These are phyloP conservation scores for Arthroderma sp. DNA, from an alignment of 2,329 filamentous ascomycete genomes.

Conservation along the genomic window DNA sequence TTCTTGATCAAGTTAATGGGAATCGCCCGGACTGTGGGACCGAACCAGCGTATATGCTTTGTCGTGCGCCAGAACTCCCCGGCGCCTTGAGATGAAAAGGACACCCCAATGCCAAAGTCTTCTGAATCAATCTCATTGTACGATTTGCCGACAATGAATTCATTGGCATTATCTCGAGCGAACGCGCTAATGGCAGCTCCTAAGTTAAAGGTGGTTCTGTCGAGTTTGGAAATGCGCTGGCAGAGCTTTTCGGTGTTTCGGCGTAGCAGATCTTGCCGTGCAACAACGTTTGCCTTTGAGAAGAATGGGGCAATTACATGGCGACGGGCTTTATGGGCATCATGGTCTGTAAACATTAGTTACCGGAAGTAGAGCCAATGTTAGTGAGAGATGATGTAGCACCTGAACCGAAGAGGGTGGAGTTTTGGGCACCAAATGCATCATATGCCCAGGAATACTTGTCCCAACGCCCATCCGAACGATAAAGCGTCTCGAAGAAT, in stretches of 20 bases:
- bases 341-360: conserved; percentile 17
- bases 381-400: too few relatives aligned
- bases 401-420: conserved; percentile 8
- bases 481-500: conserved; percentile 6
- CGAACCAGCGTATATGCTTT: conserved; percentile 17
- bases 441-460: conserved; percentile 5
- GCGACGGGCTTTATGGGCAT: conserved; percentile 23
- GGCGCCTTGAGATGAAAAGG: neutral
- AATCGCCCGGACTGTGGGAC: conserved; percentile 12
- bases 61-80: conserved; percentile 16
- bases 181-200: conserved; percentile 26
- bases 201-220: too few relatives aligned
- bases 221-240: neutral
- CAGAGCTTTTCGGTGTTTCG: neutral
- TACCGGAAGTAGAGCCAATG: too few relatives aligned
- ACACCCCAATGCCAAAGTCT: conserved; percentile 14
- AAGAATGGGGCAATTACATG: conserved; percentile 24
- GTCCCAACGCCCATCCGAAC: neutral
- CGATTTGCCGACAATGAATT: conserved; percentile 12
- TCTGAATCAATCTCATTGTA: conserved; percentile 13
- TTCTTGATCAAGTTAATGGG: conserved; percentile 10
- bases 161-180: conserved; percentile 12
- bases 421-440: neutral
- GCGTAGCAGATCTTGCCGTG: neutral
- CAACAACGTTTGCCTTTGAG: neutral